Evolutionary conservation across 2,329 filamentous ascomycete species (phyloP).

Genomic region (Fusarium secorum): DNA sequence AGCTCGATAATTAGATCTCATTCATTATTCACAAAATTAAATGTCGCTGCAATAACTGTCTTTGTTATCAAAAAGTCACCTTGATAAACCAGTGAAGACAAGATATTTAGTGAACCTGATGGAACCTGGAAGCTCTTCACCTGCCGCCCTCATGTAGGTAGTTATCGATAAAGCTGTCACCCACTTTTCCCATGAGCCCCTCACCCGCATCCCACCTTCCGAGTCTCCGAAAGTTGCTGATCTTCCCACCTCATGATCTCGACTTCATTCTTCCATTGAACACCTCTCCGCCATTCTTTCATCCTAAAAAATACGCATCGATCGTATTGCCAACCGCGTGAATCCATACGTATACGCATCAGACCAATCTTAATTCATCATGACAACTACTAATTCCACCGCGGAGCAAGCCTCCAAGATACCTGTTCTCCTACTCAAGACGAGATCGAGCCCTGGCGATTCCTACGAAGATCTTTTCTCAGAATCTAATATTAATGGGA

Average conservation of each 20-base stretch:
- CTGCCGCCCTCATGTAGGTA: not conserved
- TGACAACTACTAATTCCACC: constrained; percentile 16
- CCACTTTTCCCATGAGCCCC: constrained; percentile 31
- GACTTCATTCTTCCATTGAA: constrained; percentile 5
- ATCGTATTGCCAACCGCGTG: not conserved
- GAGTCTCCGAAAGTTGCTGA: constrained; percentile 32
- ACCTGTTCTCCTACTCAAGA: constrained; percentile 78
- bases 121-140: not conserved
- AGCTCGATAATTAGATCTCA: not conserved
- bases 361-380: not conserved
- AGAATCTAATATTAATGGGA: constrained; percentile 45
- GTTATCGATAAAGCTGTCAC: constrained; percentile 30
- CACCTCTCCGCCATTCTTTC: not conserved
- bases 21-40: not conserved
- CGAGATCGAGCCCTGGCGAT: constrained; percentile 74
- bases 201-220: constrained; percentile 16
- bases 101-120: not conserved
- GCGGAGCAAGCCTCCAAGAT: constrained; percentile 31
- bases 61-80: not conserved
- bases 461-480: constrained; percentile 75
- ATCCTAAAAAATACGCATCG: not conserved
- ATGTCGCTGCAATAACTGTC: not conserved
- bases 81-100: not conserved
- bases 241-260: constrained; percentile 26
- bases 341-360: not conserved